Evolutionary conservation across 73 alveolate species (phyloP).

Genomic region (Breviolum minutum): DNA sequence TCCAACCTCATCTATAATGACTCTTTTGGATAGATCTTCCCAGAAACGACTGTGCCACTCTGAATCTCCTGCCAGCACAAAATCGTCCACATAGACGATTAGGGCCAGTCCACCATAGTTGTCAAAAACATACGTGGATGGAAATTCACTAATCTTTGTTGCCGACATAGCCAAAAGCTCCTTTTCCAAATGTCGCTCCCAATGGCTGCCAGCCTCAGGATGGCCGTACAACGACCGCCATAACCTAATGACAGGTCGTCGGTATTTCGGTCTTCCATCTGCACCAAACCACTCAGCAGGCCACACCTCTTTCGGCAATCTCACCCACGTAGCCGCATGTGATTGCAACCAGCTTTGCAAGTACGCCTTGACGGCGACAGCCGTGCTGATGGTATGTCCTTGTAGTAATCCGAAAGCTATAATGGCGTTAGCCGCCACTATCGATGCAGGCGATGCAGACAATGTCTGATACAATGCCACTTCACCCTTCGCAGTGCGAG

Average conservation of each 20-base stretch:
- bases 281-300: too few species aligned
- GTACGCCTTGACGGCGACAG: slow-evolving; percentile 1
- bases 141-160: background rate
- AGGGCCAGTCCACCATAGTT: background rate
- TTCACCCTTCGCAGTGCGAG: too few species aligned
- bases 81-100: background rate
- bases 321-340: too few species aligned
- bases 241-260: too few species aligned
- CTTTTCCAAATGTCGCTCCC: too few species aligned
- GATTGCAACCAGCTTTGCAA: too few species aligned
- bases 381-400: background rate
- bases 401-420: background rate
- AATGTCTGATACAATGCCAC: too few species aligned
- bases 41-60: too few species aligned
- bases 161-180: background rate
- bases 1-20: background rate
- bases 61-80: background rate
- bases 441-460: background rate
- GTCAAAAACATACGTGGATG: background rate
- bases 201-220: too few species aligned
- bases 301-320: too few species aligned
- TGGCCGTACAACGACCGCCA: too few species aligned
- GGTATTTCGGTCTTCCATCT: too few species aligned
- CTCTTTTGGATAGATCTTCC: background rate
- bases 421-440: background rate